Base-by-base conservation (phyloP, 352 stramenopile species). In the Globisporangium acanthophoron region DNA sequence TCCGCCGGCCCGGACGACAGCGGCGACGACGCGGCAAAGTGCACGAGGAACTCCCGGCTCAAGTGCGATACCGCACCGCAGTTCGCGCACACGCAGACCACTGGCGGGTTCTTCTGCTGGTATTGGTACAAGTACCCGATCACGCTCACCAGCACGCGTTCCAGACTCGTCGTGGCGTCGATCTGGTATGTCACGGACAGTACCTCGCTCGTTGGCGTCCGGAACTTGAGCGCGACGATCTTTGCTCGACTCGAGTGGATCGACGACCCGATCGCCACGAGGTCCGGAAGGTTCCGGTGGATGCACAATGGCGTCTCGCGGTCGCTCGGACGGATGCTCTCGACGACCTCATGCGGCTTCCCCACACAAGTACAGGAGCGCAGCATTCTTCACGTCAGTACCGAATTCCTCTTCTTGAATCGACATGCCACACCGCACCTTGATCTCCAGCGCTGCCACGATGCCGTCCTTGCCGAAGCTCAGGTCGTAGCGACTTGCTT, bases 401-500 rank as follows among this genome's bases (percentile, higher is more conserved):
- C 35, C 35, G 2, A 40, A 0, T 40, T 15, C 8, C 11, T 5
- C 35, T 21, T 33, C 27, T 11, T 37, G 56, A 5, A 27, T 5
- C 15, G 16, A 50, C 29, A 33, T 5, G 9, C 12, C 46, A 21
- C 13, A 33, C 29, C 58, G 3, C 65, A 89, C 80, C 67, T 89
- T 89, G 2, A 89, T 55, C 5, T 86, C 65, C 29, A 89, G 50
- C n/a, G 65, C 80, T 33, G 78, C 81, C 52, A 67, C 51, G 9
- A 91, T 54, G 16, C 85, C 85, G 60, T 92, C 78, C 18, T 85
- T 86, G 11, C 75, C 71, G 47, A 88, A 87, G 33, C 73, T 49
- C 33, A 92, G 57, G 51, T 89, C 80, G 48, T 78, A 77, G 24
- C 75, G 60, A 11, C 69, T 66, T 13, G 78, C 76, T 41, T 94